Evolutionary conservation across 2,329 filamentous ascomycete species (phyloP).

Genomic region (Cyphellophora europaea): DNA sequence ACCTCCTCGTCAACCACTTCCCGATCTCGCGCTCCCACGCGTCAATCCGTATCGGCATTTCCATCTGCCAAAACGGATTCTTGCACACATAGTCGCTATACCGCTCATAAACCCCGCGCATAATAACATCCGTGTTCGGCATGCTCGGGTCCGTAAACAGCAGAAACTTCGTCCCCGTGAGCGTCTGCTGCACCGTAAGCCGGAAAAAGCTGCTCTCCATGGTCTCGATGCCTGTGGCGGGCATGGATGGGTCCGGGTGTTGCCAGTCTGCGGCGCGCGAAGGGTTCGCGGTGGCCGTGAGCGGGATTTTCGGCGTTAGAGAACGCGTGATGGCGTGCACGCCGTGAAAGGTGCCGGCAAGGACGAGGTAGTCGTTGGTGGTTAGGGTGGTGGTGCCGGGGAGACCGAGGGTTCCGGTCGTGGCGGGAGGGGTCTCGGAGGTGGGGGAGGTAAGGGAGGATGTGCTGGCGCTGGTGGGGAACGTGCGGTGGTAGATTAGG

Average conservation of each 20-base stretch:
- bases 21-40: conserved; percentile 82
- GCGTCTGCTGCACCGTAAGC: conserved; percentile 88
- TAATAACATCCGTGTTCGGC: conserved; percentile 74
- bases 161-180: conserved; percentile 91
- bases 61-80: conserved; percentile 95
- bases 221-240: conserved; percentile 67
- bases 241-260: conserved; percentile 23
- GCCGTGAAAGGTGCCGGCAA: conserved; percentile 94
- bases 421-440: conserved; percentile 53
- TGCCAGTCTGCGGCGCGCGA: conserved; percentile 19
- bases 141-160: conserved; percentile 88
- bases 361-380: conserved; percentile 92
- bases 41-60: conserved; percentile 95
- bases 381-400: conserved; percentile 71
- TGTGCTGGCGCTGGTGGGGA: conserved; percentile 32
- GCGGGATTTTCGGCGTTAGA: conserved; percentile 36
- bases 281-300: conserved; percentile 21
- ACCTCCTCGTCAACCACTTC: conserved; percentile 61
- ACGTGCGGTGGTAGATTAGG: conserved; percentile 90
- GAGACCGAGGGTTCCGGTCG: conserved; percentile 17
- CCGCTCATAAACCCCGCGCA: conserved; percentile 81
- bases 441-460: conserved; percentile 41
- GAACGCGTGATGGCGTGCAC: conserved; percentile 57
- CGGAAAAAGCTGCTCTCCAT: conserved; percentile 92
- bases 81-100: conserved; percentile 99